Evolutionary conservation across 1,284 basidiomycete genomes (phyloP).

Genomic region (Rhodotorula sp.): DNA sequence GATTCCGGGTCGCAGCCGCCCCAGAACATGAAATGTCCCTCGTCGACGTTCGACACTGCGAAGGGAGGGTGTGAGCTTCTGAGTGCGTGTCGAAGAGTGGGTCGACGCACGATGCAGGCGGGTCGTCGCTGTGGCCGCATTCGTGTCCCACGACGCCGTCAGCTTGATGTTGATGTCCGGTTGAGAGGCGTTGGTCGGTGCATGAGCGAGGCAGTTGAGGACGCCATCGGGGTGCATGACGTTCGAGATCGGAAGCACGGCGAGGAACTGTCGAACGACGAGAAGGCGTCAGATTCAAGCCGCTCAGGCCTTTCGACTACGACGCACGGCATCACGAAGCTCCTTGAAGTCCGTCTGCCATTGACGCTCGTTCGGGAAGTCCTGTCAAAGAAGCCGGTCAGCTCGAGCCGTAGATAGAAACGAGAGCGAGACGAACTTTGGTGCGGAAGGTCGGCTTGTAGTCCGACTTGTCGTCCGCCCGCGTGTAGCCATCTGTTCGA

Average conservation of each 20-base stretch:
- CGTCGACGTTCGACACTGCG: constrained; percentile 67
- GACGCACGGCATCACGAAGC: constrained; percentile 7
- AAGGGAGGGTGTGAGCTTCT: too few species aligned
- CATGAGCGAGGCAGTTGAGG: constrained; percentile 77
- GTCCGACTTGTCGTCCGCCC: neutral
- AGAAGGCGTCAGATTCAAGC: too few species aligned
- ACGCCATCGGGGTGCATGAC: constrained; percentile 85
- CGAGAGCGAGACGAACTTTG: constrained; percentile 6
- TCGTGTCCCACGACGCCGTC: constrained; percentile 52
- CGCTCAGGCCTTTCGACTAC: too few species aligned
- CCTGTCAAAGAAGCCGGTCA: neutral
- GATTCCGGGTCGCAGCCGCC: constrained; percentile 52
- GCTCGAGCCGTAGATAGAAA: neutral
- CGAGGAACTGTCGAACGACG: constrained; percentile 56
- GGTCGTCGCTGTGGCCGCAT: constrained; percentile 56
- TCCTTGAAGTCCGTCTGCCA: constrained; percentile 15
- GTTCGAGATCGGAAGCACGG: constrained; percentile 78
- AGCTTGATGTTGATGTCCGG: constrained; percentile 77
- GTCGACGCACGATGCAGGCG: constrained; percentile 66
- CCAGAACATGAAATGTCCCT: constrained; percentile 74
- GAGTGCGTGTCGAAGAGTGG: neutral
- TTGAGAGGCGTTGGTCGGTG: constrained; percentile 73
- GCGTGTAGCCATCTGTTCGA: constrained; percentile 50
- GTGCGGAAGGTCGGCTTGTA: constrained; percentile 9
- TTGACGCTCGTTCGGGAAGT: constrained; percentile 5